Evolutionary conservation across 305 asterid genomes (phyloP).

Genomic region (Fraxinus paxiana): DNA sequence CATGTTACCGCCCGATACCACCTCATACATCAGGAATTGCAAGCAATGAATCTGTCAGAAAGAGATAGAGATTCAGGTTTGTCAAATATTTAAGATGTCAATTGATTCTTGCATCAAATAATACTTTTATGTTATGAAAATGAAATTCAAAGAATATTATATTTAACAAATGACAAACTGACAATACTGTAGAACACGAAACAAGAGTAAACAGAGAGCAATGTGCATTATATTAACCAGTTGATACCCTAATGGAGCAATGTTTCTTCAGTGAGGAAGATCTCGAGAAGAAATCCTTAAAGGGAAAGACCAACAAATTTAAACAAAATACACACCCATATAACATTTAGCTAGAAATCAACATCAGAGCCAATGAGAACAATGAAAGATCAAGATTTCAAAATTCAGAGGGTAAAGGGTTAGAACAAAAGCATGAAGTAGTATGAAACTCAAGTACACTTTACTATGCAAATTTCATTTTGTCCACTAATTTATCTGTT

Average conservation of each 20-base stretch:
- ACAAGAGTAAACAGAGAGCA: background rate
- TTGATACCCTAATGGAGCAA: background rate
- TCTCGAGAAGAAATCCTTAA: background rate
- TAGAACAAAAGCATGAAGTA: background rate
- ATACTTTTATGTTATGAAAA: background rate
- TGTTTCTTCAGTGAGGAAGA: background rate
- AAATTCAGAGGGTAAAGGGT: background rate
- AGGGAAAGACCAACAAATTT: background rate
- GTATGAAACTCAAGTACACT: background rate
- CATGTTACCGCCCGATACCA: conserved; percentile 98
- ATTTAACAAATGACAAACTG: background rate
- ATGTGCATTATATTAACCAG: background rate
- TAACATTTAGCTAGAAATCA: conserved; percentile 5
- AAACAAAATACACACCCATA: background rate
- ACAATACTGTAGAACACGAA: background rate
- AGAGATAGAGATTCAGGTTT: conserved; percentile 19
- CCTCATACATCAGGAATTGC: conserved; percentile 96
- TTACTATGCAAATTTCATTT: conserved; percentile 8
- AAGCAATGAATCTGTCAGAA: conserved; percentile 77
- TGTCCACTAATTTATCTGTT: background rate
- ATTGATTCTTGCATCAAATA: background rate
- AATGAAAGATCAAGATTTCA: background rate
- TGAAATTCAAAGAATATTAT: background rate
- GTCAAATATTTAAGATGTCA: conserved; percentile 2
- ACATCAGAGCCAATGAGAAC: conserved; percentile 1